Evolutionary conservation across 1,139 yeast species (phyloP).

Genomic region (Candida sojae): DNA sequence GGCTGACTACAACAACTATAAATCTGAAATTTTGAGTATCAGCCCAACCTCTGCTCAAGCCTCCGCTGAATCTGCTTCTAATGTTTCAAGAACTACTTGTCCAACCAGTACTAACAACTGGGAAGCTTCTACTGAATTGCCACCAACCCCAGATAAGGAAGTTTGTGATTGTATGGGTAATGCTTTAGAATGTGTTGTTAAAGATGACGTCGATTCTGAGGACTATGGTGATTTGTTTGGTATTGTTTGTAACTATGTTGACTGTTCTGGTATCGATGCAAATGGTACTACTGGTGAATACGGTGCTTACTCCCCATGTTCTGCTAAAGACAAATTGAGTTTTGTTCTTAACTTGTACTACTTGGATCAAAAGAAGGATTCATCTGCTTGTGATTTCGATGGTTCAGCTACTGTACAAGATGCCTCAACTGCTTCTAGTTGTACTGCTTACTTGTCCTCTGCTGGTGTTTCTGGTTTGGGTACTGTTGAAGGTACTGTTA

Average conservation of each 20-base stretch:
- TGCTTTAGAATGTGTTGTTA: slow-evolving; percentile 54
- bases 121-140: slow-evolving; percentile 57
- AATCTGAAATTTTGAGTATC: slow-evolving; percentile 60
- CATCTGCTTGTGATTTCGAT: slow-evolving; percentile 63
- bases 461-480: slow-evolving; percentile 46
- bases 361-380: slow-evolving; percentile 40
- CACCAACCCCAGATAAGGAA: slow-evolving; percentile 67
- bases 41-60: slow-evolving; percentile 43
- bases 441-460: slow-evolving; percentile 43
- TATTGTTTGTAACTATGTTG: slow-evolving; percentile 51
- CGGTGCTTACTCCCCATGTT: slow-evolving; percentile 64
- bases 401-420: slow-evolving; percentile 58
- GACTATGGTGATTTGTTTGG: slow-evolving; percentile 59
- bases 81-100: slow-evolving; percentile 40
- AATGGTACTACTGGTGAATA: slow-evolving; percentile 64
- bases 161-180: slow-evolving; percentile 58
- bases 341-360: slow-evolving; percentile 63
- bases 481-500: slow-evolving; percentile 33
- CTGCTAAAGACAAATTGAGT: slow-evolving; percentile 60
- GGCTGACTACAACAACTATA: slow-evolving; percentile 48
- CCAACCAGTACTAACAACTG: slow-evolving; percentile 54
- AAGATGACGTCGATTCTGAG: slow-evolving; percentile 38
- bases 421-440: slow-evolving; percentile 55
- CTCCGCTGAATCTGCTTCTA: slow-evolving; percentile 23
- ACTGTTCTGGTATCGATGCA: slow-evolving; percentile 53